Evolutionary conservation across 2,329 filamentous ascomycete genomes (phyloP).

Genomic region (Magnaporthiopsis poae): DNA sequence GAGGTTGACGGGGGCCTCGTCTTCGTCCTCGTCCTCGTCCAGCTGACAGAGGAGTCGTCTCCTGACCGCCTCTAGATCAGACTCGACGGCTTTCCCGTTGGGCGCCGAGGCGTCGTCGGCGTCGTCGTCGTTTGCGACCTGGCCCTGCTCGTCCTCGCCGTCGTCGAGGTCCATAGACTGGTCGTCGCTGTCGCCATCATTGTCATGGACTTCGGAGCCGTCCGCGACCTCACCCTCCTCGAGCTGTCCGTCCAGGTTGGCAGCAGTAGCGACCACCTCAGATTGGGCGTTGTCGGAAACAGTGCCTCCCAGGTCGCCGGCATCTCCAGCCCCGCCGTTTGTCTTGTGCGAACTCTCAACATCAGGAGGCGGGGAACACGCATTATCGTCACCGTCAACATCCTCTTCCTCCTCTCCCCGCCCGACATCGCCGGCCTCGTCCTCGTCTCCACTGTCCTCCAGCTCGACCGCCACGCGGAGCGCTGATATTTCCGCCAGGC

Average conservation of each 20-base stretch:
- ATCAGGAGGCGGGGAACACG: neutral
- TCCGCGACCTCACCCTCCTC: constrained; percentile 15
- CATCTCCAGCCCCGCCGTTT: neutral
- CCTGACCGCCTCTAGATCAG: constrained; percentile 38
- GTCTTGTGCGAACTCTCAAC: constrained; percentile 18
- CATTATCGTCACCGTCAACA: constrained; percentile 16
- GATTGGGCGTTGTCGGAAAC: neutral
- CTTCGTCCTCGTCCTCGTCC: constrained; percentile 14
- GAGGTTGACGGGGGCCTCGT: constrained; percentile 5
- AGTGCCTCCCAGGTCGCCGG: neutral
- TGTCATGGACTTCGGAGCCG: constrained; percentile 10
- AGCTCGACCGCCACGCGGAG: constrained; percentile 33
- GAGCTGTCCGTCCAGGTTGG: neutral
- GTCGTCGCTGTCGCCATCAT: constrained; percentile 9
- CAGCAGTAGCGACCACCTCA: no score
- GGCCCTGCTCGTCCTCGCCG: constrained; percentile 26
- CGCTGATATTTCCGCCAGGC: constrained; percentile 42
- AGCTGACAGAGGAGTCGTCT: constrained; percentile 38
- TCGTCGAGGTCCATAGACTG: constrained; percentile 15
- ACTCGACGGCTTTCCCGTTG: constrained; percentile 18
- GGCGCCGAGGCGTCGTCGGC: constrained; percentile 11
- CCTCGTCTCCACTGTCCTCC: constrained; percentile 31
- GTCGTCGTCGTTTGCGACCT: constrained; percentile 21
- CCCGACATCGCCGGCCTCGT: constrained; percentile 33
- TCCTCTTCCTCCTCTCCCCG: constrained; percentile 23